Base-by-base conservation (phyloP, 768 basidiomycete genomes). In the Hygrocybe coccinea region DNA sequence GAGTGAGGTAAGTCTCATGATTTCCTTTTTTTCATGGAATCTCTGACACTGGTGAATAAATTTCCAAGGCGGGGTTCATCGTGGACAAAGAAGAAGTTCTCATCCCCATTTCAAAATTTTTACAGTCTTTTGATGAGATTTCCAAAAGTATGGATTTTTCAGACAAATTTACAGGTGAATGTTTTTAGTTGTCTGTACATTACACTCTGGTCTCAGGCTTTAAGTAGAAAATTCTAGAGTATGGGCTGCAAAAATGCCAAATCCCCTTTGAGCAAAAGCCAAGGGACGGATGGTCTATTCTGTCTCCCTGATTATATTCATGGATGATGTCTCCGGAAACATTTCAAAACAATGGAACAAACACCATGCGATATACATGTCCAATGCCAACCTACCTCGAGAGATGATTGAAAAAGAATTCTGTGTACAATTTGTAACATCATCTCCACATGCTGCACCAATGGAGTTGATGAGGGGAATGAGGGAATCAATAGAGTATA, bases 321-420 rank as follows among this genome's bases (percentile, higher is more conserved):
- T 47, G 65, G 72, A 75, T 24, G 68, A 75, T 43, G 62, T 75
- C 0, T 75, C 67, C 0, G 73, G 65, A 0, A 74, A 74, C 35
- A 54, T 59, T 3, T 70, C 61, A 3, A 75, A 72, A 38, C 72
- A 73, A 22, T 76, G 71, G 68, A 72, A 76, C 35, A 69, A 69
- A 33, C 70, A 75, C 33, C 65, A 70, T 10, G 58, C 65, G 0
- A 52, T 65, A 0, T 76, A 75, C 19, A 57, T 72, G 51, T 71
- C 64, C 0, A 73, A 75, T 55, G 69, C 50, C 0, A 56, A 45
- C 6, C 36, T 77, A 0, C 71, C 70, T 3, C 57, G 63, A 0
- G 36, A 63, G 22, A 60, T 65, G 22, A 35, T 76, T 0, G 67
- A 76, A 36, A 65, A 72, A 33, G 69, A 71, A 36, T 68, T 61